phyloP scores from a whole-genome alignment of 2,329 filamentous ascomycete genomes.

The Furcasterigmium sp. region DNA sequence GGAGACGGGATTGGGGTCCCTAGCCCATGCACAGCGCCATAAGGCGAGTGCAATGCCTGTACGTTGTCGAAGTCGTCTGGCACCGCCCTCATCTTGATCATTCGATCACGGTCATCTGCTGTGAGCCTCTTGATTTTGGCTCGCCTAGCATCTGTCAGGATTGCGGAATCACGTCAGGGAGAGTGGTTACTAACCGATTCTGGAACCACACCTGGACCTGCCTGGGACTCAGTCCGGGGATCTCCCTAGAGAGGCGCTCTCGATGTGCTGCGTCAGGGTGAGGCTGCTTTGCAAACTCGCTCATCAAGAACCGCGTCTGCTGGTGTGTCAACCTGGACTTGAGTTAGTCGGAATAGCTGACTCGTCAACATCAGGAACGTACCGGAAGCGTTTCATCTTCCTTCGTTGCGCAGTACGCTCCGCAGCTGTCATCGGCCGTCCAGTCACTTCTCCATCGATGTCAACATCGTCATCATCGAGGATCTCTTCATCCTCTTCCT shows the following conservation, averaged over 20 bases:
- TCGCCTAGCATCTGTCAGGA: slow-evolving; percentile 38
- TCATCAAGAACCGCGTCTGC: slow-evolving; percentile 96
- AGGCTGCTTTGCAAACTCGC: slow-evolving; percentile 90
- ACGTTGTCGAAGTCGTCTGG: slow-evolving; percentile 68
- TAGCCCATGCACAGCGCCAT: slow-evolving; percentile 54
- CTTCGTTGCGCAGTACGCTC: slow-evolving; percentile 52
- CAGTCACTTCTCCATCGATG: slow-evolving; percentile 34
- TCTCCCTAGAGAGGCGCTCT: slow-evolving; percentile 81
- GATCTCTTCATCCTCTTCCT: slow-evolving; percentile 46
- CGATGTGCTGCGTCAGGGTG: slow-evolving; percentile 90
- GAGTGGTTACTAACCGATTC: slow-evolving; percentile 64
- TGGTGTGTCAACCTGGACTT: slow-evolving; percentile 78
- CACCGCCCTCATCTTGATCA: slow-evolving; percentile 68
- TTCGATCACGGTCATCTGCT: slow-evolving; percentile 64
- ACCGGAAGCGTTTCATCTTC: slow-evolving; percentile 80
- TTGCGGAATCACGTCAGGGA: neutral
- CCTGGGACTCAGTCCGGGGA: slow-evolving; percentile 83
- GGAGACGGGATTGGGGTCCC: slow-evolving; percentile 42
- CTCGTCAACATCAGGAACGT: slow-evolving; percentile 14
- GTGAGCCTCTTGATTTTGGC: slow-evolving; percentile 69
- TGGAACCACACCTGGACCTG: slow-evolving; percentile 99
- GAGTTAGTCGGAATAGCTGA: neutral
- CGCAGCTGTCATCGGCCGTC: slow-evolving; percentile 46
- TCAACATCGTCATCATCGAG: slow-evolving; percentile 56
- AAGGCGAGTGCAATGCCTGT: slow-evolving; percentile 62